Conservation (phyloP, 306 rosid species). For the Glycine tomentella region DNA sequence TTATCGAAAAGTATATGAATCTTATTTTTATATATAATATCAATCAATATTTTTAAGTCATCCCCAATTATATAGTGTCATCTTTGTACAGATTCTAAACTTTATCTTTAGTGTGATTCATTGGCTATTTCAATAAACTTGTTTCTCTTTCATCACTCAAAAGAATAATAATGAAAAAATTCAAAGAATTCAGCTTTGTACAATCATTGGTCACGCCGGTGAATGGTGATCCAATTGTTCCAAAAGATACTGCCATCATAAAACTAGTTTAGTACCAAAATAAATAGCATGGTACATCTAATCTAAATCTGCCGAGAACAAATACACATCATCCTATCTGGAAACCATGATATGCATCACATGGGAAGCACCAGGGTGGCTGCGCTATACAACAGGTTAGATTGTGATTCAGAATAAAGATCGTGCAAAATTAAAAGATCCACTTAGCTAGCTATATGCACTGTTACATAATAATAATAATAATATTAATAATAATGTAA, state of each 20-base stretch:
- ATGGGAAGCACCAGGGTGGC: conserved; percentile 16
- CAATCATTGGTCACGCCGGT: conserved; percentile 28
- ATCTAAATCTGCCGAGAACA: conserved; percentile 1
- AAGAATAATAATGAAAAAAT: too few relatives aligned
- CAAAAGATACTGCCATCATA: conserved; percentile 34
- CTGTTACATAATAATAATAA: not conserved
- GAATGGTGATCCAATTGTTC: not conserved
- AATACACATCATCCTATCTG: conserved; percentile 17
- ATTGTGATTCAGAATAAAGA: conserved; percentile 41
- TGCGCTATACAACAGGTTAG: not conserved
- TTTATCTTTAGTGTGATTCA: too few relatives aligned
- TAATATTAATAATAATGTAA: not conserved
- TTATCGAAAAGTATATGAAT: too few relatives aligned
- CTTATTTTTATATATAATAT: too few relatives aligned
- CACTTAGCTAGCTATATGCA: not conserved
- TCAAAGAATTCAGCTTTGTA: conserved; percentile 7
- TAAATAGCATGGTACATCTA: not conserved
- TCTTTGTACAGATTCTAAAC: too few relatives aligned
- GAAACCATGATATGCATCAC: conserved; percentile 46
- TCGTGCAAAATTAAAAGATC: conserved; percentile 16
- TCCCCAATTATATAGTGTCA: too few relatives aligned
- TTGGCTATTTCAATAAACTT: not conserved
- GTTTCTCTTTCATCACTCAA: not conserved
- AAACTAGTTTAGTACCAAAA: not conserved
- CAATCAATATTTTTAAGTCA: too few relatives aligned